Evolutionary conservation across 2,329 filamentous ascomycete species (phyloP), one percentile per base, ranked within the genome.

Genomic region (Epichloe baconii): DNA sequence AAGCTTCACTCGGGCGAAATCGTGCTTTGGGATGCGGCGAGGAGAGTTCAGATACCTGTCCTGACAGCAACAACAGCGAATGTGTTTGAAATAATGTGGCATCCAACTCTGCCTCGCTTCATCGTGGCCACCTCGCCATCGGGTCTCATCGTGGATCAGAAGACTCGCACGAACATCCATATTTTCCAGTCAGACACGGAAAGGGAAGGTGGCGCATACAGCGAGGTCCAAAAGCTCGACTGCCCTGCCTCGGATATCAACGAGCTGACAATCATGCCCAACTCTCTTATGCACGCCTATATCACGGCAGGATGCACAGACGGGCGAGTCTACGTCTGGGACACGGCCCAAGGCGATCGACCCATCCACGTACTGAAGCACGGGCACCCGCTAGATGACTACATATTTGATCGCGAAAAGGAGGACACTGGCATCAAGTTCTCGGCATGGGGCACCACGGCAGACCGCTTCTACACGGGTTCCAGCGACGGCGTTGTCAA

Each of bases 381-480:
- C 54, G 79, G 75, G 10, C 64, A 65, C 38, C 70, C 66, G 0
- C 55, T 70, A 2, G 68, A 71, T 12, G 65, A 68, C 34, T 65
- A 70, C 36, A 54, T 65, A 4, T 69, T 68, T 1, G 70, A 78
- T 38, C 64, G 74, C 12, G 77, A 80, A 52, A 65, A 68, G 8
- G 77, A 78, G 48, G 80, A 83, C 52, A 75, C 76, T 0, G 80
- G 80, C 2, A 77, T 83, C 42, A 83, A 82, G 58, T 83, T 84
- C 56, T 75, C 74, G 0, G 74, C 78, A 4, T 84, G 80, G 80
- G 80, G 78, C 1, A 71, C 68, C 15, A 76, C 73, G 0, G 62
- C 69, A 0, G 76, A 80, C 50, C 71, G 79, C 0, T 72, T 84
- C 43, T 84, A 83, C 56, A 83, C 79, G 0, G 80, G 80, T 1